Conservation (phyloP, 2,329 filamentous ascomycete genomes). For the Hypoxylon sp. region DNA sequence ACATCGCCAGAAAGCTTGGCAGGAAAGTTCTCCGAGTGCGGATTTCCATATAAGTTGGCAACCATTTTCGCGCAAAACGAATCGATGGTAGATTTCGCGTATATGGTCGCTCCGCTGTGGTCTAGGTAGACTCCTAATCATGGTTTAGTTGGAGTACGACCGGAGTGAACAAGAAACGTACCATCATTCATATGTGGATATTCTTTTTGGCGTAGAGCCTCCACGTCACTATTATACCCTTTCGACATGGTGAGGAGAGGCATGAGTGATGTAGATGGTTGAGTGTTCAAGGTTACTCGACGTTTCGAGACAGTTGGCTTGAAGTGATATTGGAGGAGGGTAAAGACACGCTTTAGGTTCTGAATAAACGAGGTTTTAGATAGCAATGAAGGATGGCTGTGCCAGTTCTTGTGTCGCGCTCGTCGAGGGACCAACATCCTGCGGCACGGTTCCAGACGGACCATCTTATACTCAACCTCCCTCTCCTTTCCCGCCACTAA, state of each 20-base stretch:
- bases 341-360: conserved; percentile 1
- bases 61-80: conserved; percentile 70
- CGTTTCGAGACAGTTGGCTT: conserved; percentile 15
- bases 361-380: conserved; percentile 7
- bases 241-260: conserved; percentile 46
- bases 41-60: conserved; percentile 75
- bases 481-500: conserved; percentile 32
- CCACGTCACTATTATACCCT: conserved; percentile 55
- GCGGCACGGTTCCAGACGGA: conserved; percentile 31
- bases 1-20: conserved; percentile 70
- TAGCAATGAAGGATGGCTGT: conserved; percentile 22
- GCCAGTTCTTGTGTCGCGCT: conserved; percentile 29
- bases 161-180: conserved; percentile 41
- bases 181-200: conserved; percentile 62
- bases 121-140: conserved; percentile 66
- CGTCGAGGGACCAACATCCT: conserved; percentile 17
- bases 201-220: conserved; percentile 57
- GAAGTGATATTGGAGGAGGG: conserved; percentile 16
- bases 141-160: conserved; percentile 26
- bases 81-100: conserved; percentile 70
- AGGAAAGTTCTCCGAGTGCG: conserved; percentile 74
- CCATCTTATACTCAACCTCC: conserved; percentile 42
- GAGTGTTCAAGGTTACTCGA: conserved; percentile 6
- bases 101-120: conserved; percentile 71
- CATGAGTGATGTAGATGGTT: conserved; percentile 34